Conservation (phyloP, 1,284 basidiomycete species). For the Neotropicomus parvogracilis region DNA sequence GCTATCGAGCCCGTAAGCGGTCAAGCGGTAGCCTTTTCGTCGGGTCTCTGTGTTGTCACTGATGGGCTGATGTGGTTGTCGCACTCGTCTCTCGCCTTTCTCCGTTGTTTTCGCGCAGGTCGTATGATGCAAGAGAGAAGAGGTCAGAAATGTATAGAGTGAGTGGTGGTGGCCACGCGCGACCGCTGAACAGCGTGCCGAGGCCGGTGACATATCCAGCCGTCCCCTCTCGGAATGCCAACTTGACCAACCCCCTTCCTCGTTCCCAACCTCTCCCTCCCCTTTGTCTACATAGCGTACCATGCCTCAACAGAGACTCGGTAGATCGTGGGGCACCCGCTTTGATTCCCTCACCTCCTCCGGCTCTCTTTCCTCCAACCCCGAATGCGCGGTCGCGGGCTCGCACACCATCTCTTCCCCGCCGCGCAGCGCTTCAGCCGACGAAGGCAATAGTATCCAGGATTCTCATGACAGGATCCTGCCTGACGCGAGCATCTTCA, state of each 20-base stretch:
- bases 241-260: slow-evolving; percentile 12
- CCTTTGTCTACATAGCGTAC: slow-evolving; percentile 16
- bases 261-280: slow-evolving; percentile 6
- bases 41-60: slow-evolving; percentile 11
- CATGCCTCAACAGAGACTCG: slow-evolving; percentile 43
- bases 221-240: slow-evolving; percentile 23
- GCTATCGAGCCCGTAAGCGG: slow-evolving; percentile 20
- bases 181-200: slow-evolving; percentile 21
- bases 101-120: slow-evolving; percentile 25
- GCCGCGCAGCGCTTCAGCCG: slow-evolving; percentile 16
- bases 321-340: slow-evolving; percentile 65
- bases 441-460: slow-evolving; percentile 35
- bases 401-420: slow-evolving; percentile 18
- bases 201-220: slow-evolving; percentile 20
- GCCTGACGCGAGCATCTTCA: slow-evolving; percentile 75
- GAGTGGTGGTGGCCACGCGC: slow-evolving; percentile 8
- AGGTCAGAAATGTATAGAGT: slow-evolving; percentile 28
- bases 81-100: slow-evolving; percentile 17
- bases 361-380: slow-evolving; percentile 26
- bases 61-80: slow-evolving; percentile 14
- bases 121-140: slow-evolving; percentile 30
- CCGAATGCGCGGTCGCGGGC: slow-evolving; percentile 14
- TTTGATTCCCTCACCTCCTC: slow-evolving; percentile 51
- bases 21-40: slow-evolving; percentile 19
- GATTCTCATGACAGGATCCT: slow-evolving; percentile 50